phyloP scores from a whole-genome alignment of 371 early-diverging fungal species.

The Mucor piriformis region DNA sequence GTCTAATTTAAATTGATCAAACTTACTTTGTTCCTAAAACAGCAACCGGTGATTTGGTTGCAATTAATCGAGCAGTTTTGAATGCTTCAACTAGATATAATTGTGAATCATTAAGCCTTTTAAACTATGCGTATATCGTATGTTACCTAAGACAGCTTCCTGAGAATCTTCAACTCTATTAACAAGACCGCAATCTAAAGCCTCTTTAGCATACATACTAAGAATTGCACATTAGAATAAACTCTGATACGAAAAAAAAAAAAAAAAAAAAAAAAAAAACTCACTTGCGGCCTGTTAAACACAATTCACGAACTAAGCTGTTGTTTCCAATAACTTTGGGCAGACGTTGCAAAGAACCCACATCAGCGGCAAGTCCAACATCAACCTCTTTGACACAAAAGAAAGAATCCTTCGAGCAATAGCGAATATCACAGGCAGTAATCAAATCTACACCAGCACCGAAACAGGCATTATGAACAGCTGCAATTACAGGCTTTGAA shows the following conservation, averaged over 20 bases:
- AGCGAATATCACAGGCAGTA: slow-evolving; percentile 92
- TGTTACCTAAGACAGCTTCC: slow-evolving; percentile 54
- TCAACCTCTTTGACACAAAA: slow-evolving; percentile 94
- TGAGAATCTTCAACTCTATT: slow-evolving; percentile 64
- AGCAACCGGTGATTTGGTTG: slow-evolving; percentile 91
- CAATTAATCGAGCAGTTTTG: slow-evolving; percentile 75
- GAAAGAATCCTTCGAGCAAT: slow-evolving; percentile 75
- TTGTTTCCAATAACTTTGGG: slow-evolving; percentile 93
- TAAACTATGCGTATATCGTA: background rate
- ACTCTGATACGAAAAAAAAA: background rate
- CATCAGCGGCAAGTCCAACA: slow-evolving; percentile 88
- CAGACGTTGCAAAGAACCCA: slow-evolving; percentile 91
- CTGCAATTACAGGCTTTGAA: slow-evolving; percentile 87
- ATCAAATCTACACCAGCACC: slow-evolving; percentile 91
- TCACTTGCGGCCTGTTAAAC: slow-evolving; percentile 80
- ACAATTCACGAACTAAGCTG: slow-evolving; percentile 89
- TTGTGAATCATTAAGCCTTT: background rate
- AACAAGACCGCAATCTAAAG: slow-evolving; percentile 80
- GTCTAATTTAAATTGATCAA: background rate
- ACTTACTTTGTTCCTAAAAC: slow-evolving; percentile 82
- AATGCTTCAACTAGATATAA: slow-evolving; percentile 59
- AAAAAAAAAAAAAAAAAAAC: background rate
- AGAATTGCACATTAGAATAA: background rate
- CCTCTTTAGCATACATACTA: slow-evolving; percentile 78
- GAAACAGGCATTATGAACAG: slow-evolving; percentile 86